Evolutionary conservation across 2,329 filamentous ascomycete species (phyloP).

Genomic region (Colletotrichum lupini): DNA sequence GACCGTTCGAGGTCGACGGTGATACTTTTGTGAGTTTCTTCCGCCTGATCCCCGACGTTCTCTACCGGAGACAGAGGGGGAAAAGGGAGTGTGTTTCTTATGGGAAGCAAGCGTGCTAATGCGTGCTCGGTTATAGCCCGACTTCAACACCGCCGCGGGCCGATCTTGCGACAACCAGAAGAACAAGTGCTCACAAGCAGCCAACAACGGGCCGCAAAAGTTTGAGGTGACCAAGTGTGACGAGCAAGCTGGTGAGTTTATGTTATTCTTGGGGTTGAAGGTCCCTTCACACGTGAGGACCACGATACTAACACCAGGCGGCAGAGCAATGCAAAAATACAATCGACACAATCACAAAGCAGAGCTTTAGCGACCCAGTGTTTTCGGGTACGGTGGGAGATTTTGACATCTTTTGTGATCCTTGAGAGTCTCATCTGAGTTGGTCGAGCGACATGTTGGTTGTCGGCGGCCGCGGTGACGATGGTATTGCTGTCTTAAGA

Average conservation of each 20-base stretch:
- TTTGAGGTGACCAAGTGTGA: slow-evolving; percentile 58
- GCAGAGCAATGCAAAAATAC: slow-evolving; percentile 53
- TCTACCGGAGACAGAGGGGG: too few relatives aligned
- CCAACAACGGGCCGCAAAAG: slow-evolving; percentile 47
- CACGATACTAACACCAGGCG: background rate
- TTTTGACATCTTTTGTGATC: slow-evolving; percentile 60
- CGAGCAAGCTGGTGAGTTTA: slow-evolving; percentile 54
- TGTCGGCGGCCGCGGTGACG: background rate
- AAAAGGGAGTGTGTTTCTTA: background rate
- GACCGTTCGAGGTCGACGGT: slow-evolving; percentile 56
- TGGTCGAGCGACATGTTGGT: background rate
- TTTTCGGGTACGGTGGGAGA: slow-evolving; percentile 54
- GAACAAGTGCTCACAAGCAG: slow-evolving; percentile 56
- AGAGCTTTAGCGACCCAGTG: slow-evolving; percentile 40
- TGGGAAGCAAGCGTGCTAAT: slow-evolving; percentile 15
- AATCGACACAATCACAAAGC: slow-evolving; percentile 41
- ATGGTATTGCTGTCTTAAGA: background rate
- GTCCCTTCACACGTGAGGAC: background rate
- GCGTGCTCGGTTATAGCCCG: slow-evolving; percentile 44
- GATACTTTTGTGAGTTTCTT: slow-evolving; percentile 54
- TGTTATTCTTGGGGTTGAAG: background rate
- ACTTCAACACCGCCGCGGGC: slow-evolving; percentile 54
- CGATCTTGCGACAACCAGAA: slow-evolving; percentile 61
- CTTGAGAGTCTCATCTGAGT: slow-evolving; percentile 38
- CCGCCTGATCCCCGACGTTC: background rate